Base-by-base conservation (phyloP, 2,329 filamentous ascomycete species). In the Cladosporium cucumerinum region DNA sequence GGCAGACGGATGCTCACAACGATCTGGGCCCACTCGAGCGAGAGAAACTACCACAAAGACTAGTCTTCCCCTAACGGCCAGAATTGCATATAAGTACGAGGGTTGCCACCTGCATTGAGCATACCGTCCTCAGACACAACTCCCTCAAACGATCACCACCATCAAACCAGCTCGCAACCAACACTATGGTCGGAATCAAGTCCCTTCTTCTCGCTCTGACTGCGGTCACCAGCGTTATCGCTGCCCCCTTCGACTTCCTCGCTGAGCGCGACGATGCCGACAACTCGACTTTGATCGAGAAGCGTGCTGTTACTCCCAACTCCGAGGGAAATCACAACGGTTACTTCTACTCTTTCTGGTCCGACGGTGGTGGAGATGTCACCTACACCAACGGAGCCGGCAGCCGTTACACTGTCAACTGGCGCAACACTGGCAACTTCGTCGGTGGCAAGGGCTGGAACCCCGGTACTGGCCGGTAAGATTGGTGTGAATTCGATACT, bases 271-370 rank as follows among this genome's bases (percentile, higher is more conserved):
- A 77, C 64, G 69, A 78, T 46, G 74, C 76, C 67, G 77, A 79
- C 25, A 67, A 65, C 48, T 55, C 57, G 28, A 66, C 66, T 36
- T 57, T 66, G 66, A 72, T 79, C 63, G 73, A 75, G 49, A 75
- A 75, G 68, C 71, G 69, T 67, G 68, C 76, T 66, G 76, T 78
- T 34, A 83, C 83, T 30, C 73, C 78, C 61, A 82, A 79, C 68
- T 74, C 77, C 16, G 60, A 62, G 60, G 85, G 85, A 57, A 83
- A 78, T 7, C 78, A 83, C 77, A 82, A 85, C 70, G 85, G 85
- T 63, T 87, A 81, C 78, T 87, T 83, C 78, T 87, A 84, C 75
- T 85, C 82, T 10, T 87, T 81, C 78, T 88, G 84, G 84, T 85
- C 81, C 63, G 85, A 87, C 66, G 81, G 82, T 32, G 78, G 75